phyloP scores from a whole-genome alignment of 1,284 basidiomycete genomes.

The Golubevia sp. region DNA sequence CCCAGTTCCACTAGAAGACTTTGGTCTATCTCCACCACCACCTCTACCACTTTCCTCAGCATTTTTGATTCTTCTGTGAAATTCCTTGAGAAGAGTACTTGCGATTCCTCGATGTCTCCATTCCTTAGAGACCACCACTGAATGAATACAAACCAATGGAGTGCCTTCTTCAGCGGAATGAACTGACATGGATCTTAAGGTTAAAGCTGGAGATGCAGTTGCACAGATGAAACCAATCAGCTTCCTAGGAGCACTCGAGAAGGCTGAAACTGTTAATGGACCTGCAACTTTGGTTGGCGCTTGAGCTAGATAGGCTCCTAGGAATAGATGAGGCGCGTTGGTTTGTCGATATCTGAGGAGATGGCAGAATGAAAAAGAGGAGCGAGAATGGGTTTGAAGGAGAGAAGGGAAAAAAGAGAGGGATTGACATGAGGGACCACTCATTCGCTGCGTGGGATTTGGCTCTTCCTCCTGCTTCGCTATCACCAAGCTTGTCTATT shows the following conservation, averaged over 20 bases:
- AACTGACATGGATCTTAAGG: constrained; percentile 38
- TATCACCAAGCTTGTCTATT: no score
- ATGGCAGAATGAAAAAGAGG: not conserved
- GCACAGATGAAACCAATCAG: constrained; percentile 42
- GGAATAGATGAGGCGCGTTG: constrained; percentile 47
- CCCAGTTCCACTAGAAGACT: not conserved
- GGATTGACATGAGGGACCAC: not conserved
- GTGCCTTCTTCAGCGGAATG: constrained; percentile 41
- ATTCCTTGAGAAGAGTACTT: constrained; percentile 32
- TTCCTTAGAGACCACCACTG: constrained; percentile 39
- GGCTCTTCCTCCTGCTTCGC: no score
- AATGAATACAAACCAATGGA: constrained; percentile 52
- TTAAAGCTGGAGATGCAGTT: constrained; percentile 49
- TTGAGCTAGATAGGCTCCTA: constrained; percentile 43
- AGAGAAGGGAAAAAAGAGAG: not conserved
- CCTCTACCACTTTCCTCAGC: constrained; percentile 12
- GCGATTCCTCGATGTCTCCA: constrained; percentile 41
- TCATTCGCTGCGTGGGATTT: not conserved
- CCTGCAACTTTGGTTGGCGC: constrained; percentile 49
- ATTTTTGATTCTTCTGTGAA: constrained; percentile 19
- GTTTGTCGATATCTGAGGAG: constrained; percentile 34
- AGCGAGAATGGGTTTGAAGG: not conserved
- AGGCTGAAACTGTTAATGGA: constrained; percentile 28
- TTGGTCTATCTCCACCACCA: not conserved
- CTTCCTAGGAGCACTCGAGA: constrained; percentile 22